phyloP scores from a whole-genome alignment of 1,284 basidiomycete species.

The Puccinia sorghi region DNA sequence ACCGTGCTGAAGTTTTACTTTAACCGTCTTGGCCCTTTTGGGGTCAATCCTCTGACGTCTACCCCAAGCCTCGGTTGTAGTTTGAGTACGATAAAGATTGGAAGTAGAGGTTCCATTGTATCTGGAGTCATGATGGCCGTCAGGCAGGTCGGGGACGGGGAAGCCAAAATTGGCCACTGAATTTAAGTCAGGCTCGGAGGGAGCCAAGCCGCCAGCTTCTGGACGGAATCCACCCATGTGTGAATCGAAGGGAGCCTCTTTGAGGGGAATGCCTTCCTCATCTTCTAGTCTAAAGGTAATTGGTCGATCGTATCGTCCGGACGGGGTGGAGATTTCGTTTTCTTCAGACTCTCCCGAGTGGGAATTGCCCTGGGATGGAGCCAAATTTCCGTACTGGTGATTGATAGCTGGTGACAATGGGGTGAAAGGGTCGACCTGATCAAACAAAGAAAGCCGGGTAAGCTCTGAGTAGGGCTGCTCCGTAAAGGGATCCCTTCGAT shows the following conservation, averaged over 20 bases:
- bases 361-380: slow-evolving; percentile 6
- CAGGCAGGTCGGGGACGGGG: slow-evolving; percentile 32
- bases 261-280: slow-evolving; percentile 25
- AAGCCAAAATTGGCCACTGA: slow-evolving; percentile 26
- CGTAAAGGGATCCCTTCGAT: slow-evolving; percentile 12
- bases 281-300: not conserved
- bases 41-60: slow-evolving; percentile 46
- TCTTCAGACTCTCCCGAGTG: slow-evolving; percentile 29
- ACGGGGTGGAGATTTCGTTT: slow-evolving; percentile 31
- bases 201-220: slow-evolving; percentile 21
- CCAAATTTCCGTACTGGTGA: not conserved
- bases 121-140: not conserved
- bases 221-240: slow-evolving; percentile 31
- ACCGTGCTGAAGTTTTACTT: slow-evolving; percentile 50
- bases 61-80: slow-evolving; percentile 49
- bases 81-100: slow-evolving; percentile 46
- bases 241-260: slow-evolving; percentile 21
- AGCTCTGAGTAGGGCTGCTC: slow-evolving; percentile 8
- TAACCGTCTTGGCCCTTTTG: slow-evolving; percentile 49
- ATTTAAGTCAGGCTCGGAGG: slow-evolving; percentile 15
- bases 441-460: not conserved
- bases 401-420: not conserved
- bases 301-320: slow-evolving; percentile 2
- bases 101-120: slow-evolving; percentile 21
- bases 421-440: not conserved